Percentiles rank a stretch among this genome's conserved stretches.
Evolutionary conservation across 2,329 filamentous ascomycete species (phyloP).

Genomic region (Colletotrichum navitas): DNA sequence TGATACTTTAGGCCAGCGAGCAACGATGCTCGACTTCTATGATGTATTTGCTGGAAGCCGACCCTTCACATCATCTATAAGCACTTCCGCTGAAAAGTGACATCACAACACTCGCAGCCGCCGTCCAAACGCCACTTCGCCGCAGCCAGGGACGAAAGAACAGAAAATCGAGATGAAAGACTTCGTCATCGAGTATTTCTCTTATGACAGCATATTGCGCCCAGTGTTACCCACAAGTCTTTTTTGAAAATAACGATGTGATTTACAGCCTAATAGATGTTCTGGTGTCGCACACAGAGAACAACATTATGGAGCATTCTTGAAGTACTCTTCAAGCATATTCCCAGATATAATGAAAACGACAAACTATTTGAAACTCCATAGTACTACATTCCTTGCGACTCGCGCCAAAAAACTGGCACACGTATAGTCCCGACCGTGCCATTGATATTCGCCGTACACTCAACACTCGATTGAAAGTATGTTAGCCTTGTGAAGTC

Average conservation of each 20-base stretch:
- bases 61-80: neutral
- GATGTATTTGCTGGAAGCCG: neutral
- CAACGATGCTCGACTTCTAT: neutral
- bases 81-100: neutral
- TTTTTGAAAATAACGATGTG: neutral
- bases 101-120: neutral
- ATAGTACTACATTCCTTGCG: neutral
- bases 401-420: no score
- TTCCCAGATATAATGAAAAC: neutral
- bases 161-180: neutral
- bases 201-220: neutral
- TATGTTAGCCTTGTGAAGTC: neutral
- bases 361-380: neutral
- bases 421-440: neutral
- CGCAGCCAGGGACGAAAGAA: neutral
- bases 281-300: neutral
- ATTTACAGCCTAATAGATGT: neutral
- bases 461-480: neutral
- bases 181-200: neutral
- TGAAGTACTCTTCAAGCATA: neutral
- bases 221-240: neutral
- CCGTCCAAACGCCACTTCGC: neutral
- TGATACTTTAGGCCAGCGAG: neutral
- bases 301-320: neutral
- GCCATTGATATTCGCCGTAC: neutral